A percentile compares a stretch with the other conserved stretches of the same genome.
These are phyloP conservation scores for Phialemoniopsis sp. DNA, from an alignment of 2,329 filamentous ascomycete genomes.

Conservation along the genomic window DNA sequence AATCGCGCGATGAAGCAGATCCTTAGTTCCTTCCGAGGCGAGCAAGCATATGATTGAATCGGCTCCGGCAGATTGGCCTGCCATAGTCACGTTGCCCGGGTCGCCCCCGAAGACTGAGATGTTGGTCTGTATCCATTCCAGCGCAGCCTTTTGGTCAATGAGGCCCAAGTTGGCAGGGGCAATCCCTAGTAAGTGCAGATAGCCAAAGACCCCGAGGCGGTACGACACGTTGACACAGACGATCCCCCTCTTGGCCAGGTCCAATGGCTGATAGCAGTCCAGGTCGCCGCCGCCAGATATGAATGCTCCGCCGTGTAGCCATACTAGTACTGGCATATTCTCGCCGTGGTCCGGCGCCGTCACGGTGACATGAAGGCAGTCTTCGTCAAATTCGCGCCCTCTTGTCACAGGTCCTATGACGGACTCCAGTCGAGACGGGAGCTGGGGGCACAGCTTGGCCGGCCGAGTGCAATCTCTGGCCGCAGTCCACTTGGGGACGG, in stretches of 20 bases:
- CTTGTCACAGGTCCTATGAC: too few species aligned
- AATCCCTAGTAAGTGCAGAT: too few species aligned
- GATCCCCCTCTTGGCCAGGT: too few species aligned
- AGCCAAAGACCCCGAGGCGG: too few species aligned
- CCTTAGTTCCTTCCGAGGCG: constrained; percentile 7
- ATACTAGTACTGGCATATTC: constrained; percentile 11
- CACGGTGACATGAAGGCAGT: constrained; percentile 10
- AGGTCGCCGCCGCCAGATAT: constrained; percentile 9
- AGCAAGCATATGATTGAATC: constrained; percentile 3
- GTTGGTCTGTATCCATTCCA: constrained; percentile 13
- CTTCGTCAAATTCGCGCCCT: constrained; percentile 2
- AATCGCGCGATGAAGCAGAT: constrained; percentile 8
- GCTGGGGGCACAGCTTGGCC: too few species aligned
- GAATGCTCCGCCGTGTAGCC: constrained; percentile 14
- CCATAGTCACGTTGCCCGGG: constrained; percentile 6
- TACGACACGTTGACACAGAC: too few species aligned
- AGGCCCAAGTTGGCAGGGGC: too few species aligned
- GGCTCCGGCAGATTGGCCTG: constrained; percentile 14
- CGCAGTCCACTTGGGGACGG: too few species aligned
- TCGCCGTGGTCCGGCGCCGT: constrained; percentile 2
- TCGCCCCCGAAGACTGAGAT: constrained; percentile 13
- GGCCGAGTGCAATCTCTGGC: too few species aligned
- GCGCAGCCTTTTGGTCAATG: not conserved
- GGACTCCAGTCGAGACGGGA: too few species aligned
- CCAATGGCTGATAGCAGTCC: not conserved